Percentiles rank a stretch among this genome's conserved stretches.
These are phyloP conservation scores for Dendrostoma leiphaemia DNA, from an alignment of 2,329 filamentous ascomycete species.

Conservation along the genomic window DNA sequence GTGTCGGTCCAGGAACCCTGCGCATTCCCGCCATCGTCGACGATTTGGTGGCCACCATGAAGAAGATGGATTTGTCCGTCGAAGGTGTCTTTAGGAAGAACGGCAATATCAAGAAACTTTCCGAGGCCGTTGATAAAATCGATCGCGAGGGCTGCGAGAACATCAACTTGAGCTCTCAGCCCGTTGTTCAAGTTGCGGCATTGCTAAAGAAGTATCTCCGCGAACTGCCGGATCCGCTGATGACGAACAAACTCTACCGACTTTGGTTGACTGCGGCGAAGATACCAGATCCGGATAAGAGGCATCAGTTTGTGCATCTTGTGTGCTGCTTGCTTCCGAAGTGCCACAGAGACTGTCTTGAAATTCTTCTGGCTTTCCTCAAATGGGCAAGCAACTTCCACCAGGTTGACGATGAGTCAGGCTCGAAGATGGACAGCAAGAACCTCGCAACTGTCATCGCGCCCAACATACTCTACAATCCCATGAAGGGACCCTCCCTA, in stretches of 20 bases:
- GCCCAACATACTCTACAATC: slow-evolving; percentile 85
- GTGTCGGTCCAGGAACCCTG: slow-evolving; percentile 86
- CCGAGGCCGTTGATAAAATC: slow-evolving; percentile 80
- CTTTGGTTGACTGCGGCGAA: slow-evolving; percentile 90
- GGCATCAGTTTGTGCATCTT: slow-evolving; percentile 82
- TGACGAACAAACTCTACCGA: slow-evolving; percentile 92
- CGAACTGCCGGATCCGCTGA: slow-evolving; percentile 87
- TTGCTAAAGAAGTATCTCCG: slow-evolving; percentile 93
- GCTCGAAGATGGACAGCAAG: slow-evolving; percentile 98
- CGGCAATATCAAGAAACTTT: slow-evolving; percentile 92
- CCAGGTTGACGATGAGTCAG: slow-evolving; percentile 92
- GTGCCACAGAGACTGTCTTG: slow-evolving; percentile 86
- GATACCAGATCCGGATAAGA: slow-evolving; percentile 76
- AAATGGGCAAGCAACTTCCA: slow-evolving; percentile 98
- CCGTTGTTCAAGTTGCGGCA: slow-evolving; percentile 89
- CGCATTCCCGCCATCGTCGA: slow-evolving; percentile 94
- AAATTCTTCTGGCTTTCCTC: slow-evolving; percentile 92
- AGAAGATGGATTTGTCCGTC: slow-evolving; percentile 98
- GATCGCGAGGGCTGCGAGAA: slow-evolving; percentile 82
- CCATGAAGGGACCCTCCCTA: slow-evolving; percentile 61
- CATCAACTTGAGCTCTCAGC: slow-evolving; percentile 83
- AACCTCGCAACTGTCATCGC: slow-evolving; percentile 97
- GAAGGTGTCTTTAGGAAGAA: slow-evolving; percentile 99
- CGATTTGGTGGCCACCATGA: slow-evolving; percentile 89
- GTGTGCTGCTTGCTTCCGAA: slow-evolving; percentile 92